Evolutionary conservation across 2,329 filamentous ascomycete species (phyloP), one percentile per base, ranked within the genome.

Genomic region (Neonectria sp.): DNA sequence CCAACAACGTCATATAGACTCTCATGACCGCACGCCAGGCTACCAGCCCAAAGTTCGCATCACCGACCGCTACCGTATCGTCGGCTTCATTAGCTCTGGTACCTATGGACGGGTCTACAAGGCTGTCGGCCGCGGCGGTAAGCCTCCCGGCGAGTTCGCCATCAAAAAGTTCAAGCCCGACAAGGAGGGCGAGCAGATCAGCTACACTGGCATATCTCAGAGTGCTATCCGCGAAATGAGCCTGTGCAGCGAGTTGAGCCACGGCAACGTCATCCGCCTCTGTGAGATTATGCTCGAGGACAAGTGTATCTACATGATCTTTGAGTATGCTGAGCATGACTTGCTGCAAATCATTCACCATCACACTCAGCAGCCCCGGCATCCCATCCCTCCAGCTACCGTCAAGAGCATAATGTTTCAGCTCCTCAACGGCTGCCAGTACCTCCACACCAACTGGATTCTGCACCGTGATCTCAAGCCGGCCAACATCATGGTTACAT

Each of bases 81-180:
- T 99, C 63, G 96, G 96, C 49, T 99, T 99, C 86, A 99, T 99
- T 76, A 97, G 94, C 79, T 97, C 94, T 74, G 96, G 96, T 53
- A 99, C 96, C 17, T 99, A 99, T 88, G 96, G 96, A 40, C 92
- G 96, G 35, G 96, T 99, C 8, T 99, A 98, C 89, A 99, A 99
- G 80, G 96, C 96, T 21, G 86, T 94, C 49, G 91, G 93, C 74
- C 91, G 92, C 71, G 67, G 83, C 65, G 71, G 71, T 53, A 76
- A 76, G 52, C 72, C 76, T 89, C 91, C 75, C 85, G 91, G 79
- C 70, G 94, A 97, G 77, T 98, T 97, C 78, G 96, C 96, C 75
- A 99, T 99, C 85, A 99, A 99, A 80, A 99, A 99, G 89, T 97
- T 98, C 89, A 98, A 98, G 85, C 95, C 95, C 8, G 96, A 99